Evolutionary conservation across 2,329 filamentous ascomycete genomes (phyloP).

Genomic region (Blastomyces gilchristii): DNA sequence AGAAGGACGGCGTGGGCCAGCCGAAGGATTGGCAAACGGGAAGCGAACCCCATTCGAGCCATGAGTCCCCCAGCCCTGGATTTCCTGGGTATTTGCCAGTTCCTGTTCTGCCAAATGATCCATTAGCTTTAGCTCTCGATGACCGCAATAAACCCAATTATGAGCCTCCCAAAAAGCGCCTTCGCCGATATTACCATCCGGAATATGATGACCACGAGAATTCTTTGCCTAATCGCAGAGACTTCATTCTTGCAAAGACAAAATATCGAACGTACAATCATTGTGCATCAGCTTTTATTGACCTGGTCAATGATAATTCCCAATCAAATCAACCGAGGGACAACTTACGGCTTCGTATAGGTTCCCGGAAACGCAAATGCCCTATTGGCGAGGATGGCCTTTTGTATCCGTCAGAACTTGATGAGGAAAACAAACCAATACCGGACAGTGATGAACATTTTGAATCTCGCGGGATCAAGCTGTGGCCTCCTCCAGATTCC

Average conservation of each 20-base stretch:
- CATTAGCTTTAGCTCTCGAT: slow-evolving; percentile 22
- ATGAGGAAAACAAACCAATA: slow-evolving; percentile 21
- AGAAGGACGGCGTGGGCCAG: background rate
- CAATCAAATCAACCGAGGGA: slow-evolving; percentile 24
- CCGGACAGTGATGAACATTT: slow-evolving; percentile 32
- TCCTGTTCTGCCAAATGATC: slow-evolving; percentile 21
- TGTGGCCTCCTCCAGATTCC: slow-evolving; percentile 35
- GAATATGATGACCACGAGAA: slow-evolving; percentile 27
- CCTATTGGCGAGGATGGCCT: slow-evolving; percentile 28
- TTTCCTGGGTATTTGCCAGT: slow-evolving; percentile 15
- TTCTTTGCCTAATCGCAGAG: slow-evolving; percentile 20
- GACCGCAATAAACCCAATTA: slow-evolving; percentile 24
- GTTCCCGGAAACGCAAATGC: slow-evolving; percentile 33
- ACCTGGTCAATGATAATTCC: slow-evolving; percentile 32
- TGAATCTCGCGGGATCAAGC: slow-evolving; percentile 27
- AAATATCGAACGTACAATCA: slow-evolving; percentile 36
- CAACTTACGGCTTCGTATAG: slow-evolving; percentile 33
- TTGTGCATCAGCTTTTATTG: slow-evolving; percentile 33
- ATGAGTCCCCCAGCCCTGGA: slow-evolving; percentile 7
- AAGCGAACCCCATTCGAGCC: background rate
- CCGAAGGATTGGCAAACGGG: background rate
- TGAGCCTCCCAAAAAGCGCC: slow-evolving; percentile 29
- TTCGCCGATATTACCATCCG: slow-evolving; percentile 30
- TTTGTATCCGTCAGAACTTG: slow-evolving; percentile 24
- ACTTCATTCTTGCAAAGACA: slow-evolving; percentile 37